Evolutionary conservation across 2,329 filamentous ascomycete genomes (phyloP), one percentile per base, ranked within the genome.

Genomic region (Diaporthe amygdali): DNA sequence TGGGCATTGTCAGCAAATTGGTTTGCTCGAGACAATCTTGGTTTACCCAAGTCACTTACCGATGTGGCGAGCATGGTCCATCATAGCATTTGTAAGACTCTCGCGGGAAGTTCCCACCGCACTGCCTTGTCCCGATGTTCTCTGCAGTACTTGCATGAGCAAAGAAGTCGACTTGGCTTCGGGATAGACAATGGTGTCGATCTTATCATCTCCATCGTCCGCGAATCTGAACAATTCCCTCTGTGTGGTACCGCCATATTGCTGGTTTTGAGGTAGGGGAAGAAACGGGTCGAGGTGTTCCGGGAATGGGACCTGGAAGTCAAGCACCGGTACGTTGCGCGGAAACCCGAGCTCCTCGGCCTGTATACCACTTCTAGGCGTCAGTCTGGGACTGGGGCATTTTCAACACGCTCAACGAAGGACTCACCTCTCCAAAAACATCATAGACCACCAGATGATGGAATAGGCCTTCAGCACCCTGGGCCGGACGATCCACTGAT

Each of bases 361-460:
- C 44, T 78, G 73, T 37, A 78, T 66, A n/a, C 75, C 73, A 67
- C 76, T 77, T 30, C 55, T 44, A 25, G 34, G n/a, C 2, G 64
- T 72, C 55, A 72, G 34, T 3, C 22, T 20, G n/a, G 41, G 32
- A 30, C n/a, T 34, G 47, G 2, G 20, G 7, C n/a, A n/a, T 25
- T 27, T 30, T 27, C 22, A n/a, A 9, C 2, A 15, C 22, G 9
- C 25, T 46, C 22, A 39, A 34, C 6, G 15, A 47, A 30, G 32
- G 34, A 68, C 76, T 73, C 68, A 78, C 77, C 76, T 76, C 69
- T 79, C 78, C 47, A 79, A 37, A 73, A 77, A 77, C 14, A 78
- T 75, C 49, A 78, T 76, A 2, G 78, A 74, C 77, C 77, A 79
- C 77, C 77, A 79, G 41, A 79, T 66, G 59, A 78, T 76, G 10